These are phyloP conservation scores for Torulaspora indica DNA, from an alignment of 805 yeast species.

Conservation along the genomic window DNA sequence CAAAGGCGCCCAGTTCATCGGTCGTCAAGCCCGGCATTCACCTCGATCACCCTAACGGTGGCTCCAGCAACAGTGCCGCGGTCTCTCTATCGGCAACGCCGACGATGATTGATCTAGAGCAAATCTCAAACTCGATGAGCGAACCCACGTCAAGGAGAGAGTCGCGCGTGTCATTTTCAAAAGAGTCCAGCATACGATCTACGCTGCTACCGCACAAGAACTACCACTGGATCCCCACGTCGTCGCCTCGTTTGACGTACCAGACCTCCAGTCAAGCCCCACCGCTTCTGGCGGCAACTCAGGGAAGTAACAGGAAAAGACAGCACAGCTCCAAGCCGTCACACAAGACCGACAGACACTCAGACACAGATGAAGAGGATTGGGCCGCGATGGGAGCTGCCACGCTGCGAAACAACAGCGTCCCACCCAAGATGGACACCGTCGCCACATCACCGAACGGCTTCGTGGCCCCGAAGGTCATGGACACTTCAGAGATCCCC, in stretches of 20 bases:
- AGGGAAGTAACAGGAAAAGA: constrained; percentile 6
- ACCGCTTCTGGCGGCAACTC: constrained; percentile 5
- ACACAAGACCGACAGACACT: constrained; percentile 25
- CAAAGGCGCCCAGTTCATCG: constrained; percentile 19
- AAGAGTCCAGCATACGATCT: constrained; percentile 32
- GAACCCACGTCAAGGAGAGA: constrained; percentile 33
- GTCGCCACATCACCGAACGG: constrained; percentile 19
- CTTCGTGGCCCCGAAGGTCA: constrained; percentile 13
- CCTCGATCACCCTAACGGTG: constrained; percentile 11
- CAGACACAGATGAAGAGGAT: constrained; percentile 95
- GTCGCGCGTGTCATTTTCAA: constrained; percentile 37
- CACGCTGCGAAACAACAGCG: constrained; percentile 42
- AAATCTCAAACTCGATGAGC: constrained; percentile 15
- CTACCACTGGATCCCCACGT: constrained; percentile 16
- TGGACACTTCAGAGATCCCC: constrained; percentile 10
- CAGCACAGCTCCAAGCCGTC: constrained; percentile 12
- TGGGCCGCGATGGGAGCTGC: constrained; percentile 90
- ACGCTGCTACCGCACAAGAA: constrained; percentile 24
- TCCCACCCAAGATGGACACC: constrained; percentile 17
- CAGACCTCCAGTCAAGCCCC: constrained; percentile 9
- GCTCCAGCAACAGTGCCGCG: not conserved
- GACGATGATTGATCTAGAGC: constrained; percentile 15
- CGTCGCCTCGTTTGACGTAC: constrained; percentile 11
- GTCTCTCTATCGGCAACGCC: constrained; percentile 9
- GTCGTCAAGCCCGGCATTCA: constrained; percentile 17